These are phyloP conservation scores for Boletus sp. DNA, from an alignment of 768 basidiomycete genomes.

Conservation along the genomic window DNA sequence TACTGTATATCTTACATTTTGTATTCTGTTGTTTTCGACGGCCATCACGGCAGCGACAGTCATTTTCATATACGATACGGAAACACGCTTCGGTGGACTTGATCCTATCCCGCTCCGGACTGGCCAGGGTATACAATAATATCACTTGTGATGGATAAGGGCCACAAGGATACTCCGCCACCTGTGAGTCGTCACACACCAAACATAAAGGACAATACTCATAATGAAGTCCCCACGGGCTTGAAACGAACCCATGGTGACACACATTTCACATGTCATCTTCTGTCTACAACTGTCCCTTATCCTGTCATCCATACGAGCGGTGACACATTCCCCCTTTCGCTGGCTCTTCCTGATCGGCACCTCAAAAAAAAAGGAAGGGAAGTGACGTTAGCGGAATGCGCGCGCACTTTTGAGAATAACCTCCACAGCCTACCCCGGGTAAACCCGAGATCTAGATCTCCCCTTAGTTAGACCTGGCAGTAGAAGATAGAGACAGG, in stretches of 20 bases:
- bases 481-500: neutral
- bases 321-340: neutral
- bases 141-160: neutral
- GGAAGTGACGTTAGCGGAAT: neutral
- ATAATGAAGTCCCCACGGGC: neutral
- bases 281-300: neutral
- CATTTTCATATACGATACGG: neutral
- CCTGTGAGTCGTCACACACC: neutral
- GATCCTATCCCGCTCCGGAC: conserved; percentile 9
- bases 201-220: neutral
- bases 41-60: neutral
- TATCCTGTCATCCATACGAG: neutral
- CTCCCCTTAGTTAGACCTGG: neutral
- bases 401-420: neutral
- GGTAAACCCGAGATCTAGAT: conserved; percentile 20
- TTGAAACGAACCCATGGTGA: neutral
- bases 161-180: neutral
- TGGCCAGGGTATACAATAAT: neutral
- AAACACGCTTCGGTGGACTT: neutral
- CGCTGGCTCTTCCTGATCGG: conserved; percentile 9
- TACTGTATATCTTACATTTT: neutral
- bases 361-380: neutral
- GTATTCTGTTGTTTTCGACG: no score
- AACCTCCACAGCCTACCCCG: neutral
- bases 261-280: neutral